phyloP scores from a whole-genome alignment of 768 basidiomycete species.

The Dendrothele bispora region DNA sequence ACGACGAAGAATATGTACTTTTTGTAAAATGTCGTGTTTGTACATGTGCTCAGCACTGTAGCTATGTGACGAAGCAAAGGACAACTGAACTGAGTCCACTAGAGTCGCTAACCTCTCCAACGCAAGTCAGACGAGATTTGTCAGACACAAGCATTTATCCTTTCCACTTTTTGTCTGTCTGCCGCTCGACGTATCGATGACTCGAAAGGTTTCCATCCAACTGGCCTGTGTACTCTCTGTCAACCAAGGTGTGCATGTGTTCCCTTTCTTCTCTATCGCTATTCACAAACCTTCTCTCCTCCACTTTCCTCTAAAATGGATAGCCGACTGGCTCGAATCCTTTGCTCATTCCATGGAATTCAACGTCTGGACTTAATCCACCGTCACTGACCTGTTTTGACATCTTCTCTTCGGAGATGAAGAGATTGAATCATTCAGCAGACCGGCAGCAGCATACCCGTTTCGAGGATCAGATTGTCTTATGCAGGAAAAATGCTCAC shows the following conservation, averaged over 20 bases:
- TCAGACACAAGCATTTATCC: too few relatives aligned
- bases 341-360: slow-evolving; percentile 62
- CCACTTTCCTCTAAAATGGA: slow-evolving; percentile 25
- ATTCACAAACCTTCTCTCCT: background rate
- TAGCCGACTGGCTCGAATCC: slow-evolving; percentile 69
- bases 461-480: slow-evolving; percentile 78
- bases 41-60: too few relatives aligned
- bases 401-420: slow-evolving; percentile 96
- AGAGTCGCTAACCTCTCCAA: slow-evolving; percentile 95
- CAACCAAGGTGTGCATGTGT: slow-evolving; percentile 44
- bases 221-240: slow-evolving; percentile 53
- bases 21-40: too few relatives aligned
- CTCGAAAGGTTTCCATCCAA: slow-evolving; percentile 47
- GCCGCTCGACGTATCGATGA: background rate
- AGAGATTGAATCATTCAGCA: slow-evolving; percentile 87
- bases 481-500: slow-evolving; percentile 85
- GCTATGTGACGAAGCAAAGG: slow-evolving; percentile 83
- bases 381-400: slow-evolving; percentile 68
- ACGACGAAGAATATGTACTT: slow-evolving; percentile 2
- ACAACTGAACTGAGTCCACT: too few relatives aligned
- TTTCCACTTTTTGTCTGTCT: background rate
- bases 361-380: slow-evolving; percentile 59
- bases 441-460: slow-evolving; percentile 75
- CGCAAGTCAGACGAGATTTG: too few relatives aligned
- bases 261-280: background rate